These are phyloP conservation scores for Hymenotorrendiella dingleyae DNA, from an alignment of 2,329 filamentous ascomycete species.

Conservation along the genomic window DNA sequence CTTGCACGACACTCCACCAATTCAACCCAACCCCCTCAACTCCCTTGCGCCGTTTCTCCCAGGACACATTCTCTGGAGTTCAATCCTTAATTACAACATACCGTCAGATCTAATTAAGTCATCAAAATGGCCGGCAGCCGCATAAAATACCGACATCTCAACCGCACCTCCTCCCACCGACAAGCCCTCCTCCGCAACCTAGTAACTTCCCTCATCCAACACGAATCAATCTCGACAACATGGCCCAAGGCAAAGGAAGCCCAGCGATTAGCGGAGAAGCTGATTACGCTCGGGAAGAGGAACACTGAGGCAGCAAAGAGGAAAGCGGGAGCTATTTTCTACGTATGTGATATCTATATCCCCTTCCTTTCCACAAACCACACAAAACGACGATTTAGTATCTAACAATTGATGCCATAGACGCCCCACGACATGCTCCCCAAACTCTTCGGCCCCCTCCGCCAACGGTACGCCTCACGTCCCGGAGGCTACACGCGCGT, in stretches of 20 bases:
- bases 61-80: too few species aligned
- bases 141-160: conserved; percentile 83
- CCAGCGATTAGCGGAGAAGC: conserved; percentile 85
- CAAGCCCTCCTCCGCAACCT: conserved; percentile 91
- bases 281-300: conserved; percentile 89
- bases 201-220: conserved; percentile 87
- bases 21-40: too few species aligned
- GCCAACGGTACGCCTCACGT: conserved; percentile 69
- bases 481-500: conserved; percentile 94
- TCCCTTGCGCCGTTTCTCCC: too few species aligned
- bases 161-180: conserved; percentile 79
- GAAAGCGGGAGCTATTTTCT: conserved; percentile 76
- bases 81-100: too few species aligned
- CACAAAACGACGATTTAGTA: background rate
- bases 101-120: conserved; percentile 2
- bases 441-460: conserved; percentile 82
- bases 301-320: conserved; percentile 77
- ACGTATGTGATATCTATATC: conserved; percentile 55
- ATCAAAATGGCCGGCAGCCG: conserved; percentile 73
- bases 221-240: conserved; percentile 92
- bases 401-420: conserved; percentile 37
- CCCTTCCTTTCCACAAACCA: background rate
- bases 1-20: conserved; percentile 4
- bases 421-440: conserved; percentile 65
- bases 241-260: conserved; percentile 97